Conservation (phyloP, 169 alveolate genomes). For the Theileria sp. region DNA sequence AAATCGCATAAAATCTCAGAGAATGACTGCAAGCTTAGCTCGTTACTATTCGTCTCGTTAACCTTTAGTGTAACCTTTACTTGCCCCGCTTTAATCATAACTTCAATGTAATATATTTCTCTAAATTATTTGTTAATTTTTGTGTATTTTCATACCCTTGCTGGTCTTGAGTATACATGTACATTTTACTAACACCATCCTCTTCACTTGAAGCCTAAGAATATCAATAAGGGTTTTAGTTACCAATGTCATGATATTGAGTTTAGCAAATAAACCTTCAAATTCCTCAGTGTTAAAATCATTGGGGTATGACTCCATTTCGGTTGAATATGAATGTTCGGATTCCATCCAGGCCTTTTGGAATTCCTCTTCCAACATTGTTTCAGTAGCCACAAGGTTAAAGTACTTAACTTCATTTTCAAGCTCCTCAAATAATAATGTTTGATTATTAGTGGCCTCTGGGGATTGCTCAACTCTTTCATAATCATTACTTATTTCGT, state of each 20-base stretch:
- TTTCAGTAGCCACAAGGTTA: constrained; percentile 42
- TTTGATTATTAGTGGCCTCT: not conserved
- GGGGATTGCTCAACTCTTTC: constrained; percentile 4
- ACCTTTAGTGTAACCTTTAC: constrained; percentile 49
- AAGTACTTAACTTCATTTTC: constrained; percentile 13
- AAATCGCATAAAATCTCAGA: constrained; percentile 35
- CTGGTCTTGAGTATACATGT: constrained; percentile 48
- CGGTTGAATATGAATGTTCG: constrained; percentile 28
- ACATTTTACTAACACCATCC: constrained; percentile 30
- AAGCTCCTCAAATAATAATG: constrained; percentile 9
- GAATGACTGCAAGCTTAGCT: constrained; percentile 25
- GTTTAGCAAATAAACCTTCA: constrained; percentile 42
- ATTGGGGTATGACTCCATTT: not conserved
- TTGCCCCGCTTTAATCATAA: constrained; percentile 19
- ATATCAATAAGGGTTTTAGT: not conserved
- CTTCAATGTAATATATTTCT: constrained; percentile 51
- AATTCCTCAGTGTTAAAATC: constrained; percentile 31
- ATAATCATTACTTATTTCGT: not conserved
- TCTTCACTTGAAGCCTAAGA: constrained; percentile 45
- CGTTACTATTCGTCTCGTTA: constrained; percentile 6
- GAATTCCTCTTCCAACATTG: constrained; percentile 53
- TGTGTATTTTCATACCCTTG: constrained; percentile 32
- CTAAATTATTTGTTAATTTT: constrained; percentile 12
- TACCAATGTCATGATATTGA: constrained; percentile 52
- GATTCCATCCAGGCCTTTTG: constrained; percentile 53